phyloP scores from a whole-genome alignment of 139 green algal genomes.

The Chlorella vulgaris region DNA sequence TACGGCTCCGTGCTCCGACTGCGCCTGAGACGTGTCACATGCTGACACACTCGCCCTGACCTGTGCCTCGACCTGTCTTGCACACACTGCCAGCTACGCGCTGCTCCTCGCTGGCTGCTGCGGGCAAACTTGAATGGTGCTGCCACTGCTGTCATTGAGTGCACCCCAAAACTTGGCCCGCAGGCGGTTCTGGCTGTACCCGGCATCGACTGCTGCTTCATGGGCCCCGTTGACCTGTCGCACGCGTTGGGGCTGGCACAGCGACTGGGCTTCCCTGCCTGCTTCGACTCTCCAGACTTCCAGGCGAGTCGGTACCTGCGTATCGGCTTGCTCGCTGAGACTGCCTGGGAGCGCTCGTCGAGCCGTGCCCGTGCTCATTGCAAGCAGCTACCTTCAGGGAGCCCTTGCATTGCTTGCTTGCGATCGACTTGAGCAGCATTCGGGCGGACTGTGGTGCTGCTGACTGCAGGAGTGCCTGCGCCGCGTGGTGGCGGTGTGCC shows the following conservation, averaged over 20 bases:
- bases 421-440: not conserved
- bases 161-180: too few relatives aligned
- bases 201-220: conserved; percentile 20
- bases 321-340: too few relatives aligned
- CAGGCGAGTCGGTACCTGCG: not conserved
- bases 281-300: conserved; percentile 36
- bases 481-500: conserved; percentile 15
- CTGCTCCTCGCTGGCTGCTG: too few relatives aligned
- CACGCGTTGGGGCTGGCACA: conserved; percentile 29
- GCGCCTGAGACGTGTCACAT: too few relatives aligned
- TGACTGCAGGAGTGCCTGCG: conserved; percentile 1
- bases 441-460: not conserved
- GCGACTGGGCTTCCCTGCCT: conserved; percentile 23
- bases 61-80: too few relatives aligned
- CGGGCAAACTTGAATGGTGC: not conserved
- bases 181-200: conserved; percentile 9
- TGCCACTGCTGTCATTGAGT: not conserved
- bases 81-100: too few relatives aligned
- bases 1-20: too few relatives aligned
- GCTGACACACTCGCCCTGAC: too few relatives aligned
- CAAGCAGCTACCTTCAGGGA: not conserved
- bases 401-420: not conserved
- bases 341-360: too few relatives aligned
- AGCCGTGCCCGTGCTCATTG: too few relatives aligned
- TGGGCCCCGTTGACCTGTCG: conserved; percentile 31